Evolutionary conservation across 2,329 filamentous ascomycete genomes (phyloP).

Genomic region (Chaetomiaceae sp.): DNA sequence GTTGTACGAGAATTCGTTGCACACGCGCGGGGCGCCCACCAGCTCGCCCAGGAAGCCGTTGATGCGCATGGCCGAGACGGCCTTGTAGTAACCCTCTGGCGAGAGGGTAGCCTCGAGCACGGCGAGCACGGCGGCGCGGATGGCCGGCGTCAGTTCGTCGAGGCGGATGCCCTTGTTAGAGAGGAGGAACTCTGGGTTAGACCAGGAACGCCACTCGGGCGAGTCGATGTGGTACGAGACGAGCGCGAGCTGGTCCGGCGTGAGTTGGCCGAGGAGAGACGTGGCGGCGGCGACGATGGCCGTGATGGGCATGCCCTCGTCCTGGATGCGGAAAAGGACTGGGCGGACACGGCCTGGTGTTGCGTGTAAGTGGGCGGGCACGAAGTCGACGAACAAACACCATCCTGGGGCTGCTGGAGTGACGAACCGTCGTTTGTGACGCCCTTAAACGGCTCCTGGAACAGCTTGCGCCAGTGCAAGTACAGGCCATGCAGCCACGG

Average conservation of each 20-base stretch:
- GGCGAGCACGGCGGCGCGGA: slow-evolving; percentile 45
- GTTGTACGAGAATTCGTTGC: slow-evolving; percentile 74
- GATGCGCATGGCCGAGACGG: slow-evolving; percentile 62
- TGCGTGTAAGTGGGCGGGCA: background rate
- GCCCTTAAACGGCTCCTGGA: slow-evolving; percentile 63
- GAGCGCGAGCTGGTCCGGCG: slow-evolving; percentile 41
- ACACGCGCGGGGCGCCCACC: slow-evolving; percentile 52
- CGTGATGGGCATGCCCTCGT: slow-evolving; percentile 57
- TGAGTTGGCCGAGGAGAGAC: slow-evolving; percentile 40
- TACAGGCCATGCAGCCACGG: slow-evolving; percentile 62
- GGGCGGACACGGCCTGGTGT: slow-evolving; percentile 42
- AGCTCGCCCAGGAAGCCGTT: slow-evolving; percentile 68
- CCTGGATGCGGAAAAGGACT: slow-evolving; percentile 52
- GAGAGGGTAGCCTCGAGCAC: slow-evolving; percentile 56
- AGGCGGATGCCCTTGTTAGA: slow-evolving; percentile 63
- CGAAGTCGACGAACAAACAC: too few relatives aligned
- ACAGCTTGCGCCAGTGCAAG: slow-evolving; percentile 50
- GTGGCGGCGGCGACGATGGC: slow-evolving; percentile 49
- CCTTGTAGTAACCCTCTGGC: slow-evolving; percentile 65
- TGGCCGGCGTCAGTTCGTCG: slow-evolving; percentile 46
- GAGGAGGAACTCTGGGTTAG: slow-evolving; percentile 68
- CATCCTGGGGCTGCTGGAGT: background rate
- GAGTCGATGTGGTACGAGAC: slow-evolving; percentile 59
- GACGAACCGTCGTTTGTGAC: slow-evolving; percentile 59
- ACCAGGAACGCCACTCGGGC: slow-evolving; percentile 64